These are phyloP conservation scores for Globisporangium spinosum DNA, from an alignment of 352 stramenopile species.

Conservation along the genomic window DNA sequence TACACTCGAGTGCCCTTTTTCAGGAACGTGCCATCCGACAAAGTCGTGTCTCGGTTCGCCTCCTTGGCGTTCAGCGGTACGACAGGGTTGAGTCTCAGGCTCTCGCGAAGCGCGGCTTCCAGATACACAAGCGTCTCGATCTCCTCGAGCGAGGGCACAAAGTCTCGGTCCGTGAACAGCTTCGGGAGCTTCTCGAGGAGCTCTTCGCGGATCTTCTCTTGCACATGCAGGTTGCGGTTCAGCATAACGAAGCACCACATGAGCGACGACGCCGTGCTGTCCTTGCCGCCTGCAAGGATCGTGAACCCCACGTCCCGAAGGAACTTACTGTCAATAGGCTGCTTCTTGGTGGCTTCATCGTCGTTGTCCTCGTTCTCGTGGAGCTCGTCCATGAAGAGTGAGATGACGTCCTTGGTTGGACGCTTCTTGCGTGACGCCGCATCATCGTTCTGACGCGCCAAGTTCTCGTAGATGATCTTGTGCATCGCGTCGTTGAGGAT, in stretches of 20 bases:
- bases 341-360: background rate
- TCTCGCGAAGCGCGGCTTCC: conserved; percentile 57
- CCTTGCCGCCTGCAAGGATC: conserved; percentile 52
- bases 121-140: conserved; percentile 51
- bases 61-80: conserved; percentile 55
- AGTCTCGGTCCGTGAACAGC: background rate
- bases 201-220: conserved; percentile 28
- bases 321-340: conserved; percentile 20
- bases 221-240: conserved; percentile 31
- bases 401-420: conserved; percentile 24
- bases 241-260: conserved; percentile 54
- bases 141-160: conserved; percentile 22
- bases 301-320: conserved; percentile 48
- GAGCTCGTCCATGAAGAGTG: conserved; percentile 22
- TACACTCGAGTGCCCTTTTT: conserved; percentile 45
- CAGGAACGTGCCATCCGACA: conserved; percentile 56
- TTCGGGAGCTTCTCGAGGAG: conserved; percentile 19
- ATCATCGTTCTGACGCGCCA: conserved; percentile 22
- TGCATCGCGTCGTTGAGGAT: conserved; percentile 45
- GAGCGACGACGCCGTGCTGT: conserved; percentile 52
- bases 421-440: background rate
- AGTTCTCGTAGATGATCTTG: conserved; percentile 48
- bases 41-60: conserved; percentile 46
- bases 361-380: background rate
- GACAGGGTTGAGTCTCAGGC: conserved; percentile 58